phyloP scores from a whole-genome alignment of 805 yeast species.

The Spathaspora girioi region DNA sequence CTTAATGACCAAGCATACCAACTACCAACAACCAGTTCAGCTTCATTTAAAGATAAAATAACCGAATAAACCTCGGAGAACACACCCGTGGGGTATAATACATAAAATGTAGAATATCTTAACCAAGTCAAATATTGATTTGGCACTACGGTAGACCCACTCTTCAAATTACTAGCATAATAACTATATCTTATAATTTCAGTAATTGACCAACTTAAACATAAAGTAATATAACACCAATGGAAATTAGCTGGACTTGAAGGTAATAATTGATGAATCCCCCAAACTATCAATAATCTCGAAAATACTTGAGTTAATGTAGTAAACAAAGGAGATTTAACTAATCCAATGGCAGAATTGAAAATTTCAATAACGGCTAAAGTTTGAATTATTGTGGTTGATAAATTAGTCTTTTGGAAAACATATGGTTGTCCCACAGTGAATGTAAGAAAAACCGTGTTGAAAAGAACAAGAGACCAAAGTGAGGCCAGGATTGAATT shows the following conservation, averaged over 20 bases:
- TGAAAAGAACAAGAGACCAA: conserved; percentile 40
- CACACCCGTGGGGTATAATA: conserved; percentile 91
- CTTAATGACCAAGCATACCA: conserved; percentile 55
- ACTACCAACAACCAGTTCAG: conserved; percentile 47
- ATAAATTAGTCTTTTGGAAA: conserved; percentile 53
- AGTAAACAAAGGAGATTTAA: conserved; percentile 79
- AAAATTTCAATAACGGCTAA: conserved; percentile 77
- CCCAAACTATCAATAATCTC: conserved; percentile 76
- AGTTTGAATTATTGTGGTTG: conserved; percentile 68
- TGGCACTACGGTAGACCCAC: conserved; percentile 47
- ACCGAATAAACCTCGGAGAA: conserved; percentile 73
- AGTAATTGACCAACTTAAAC: conserved; percentile 89
- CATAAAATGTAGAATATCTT: conserved; percentile 78
- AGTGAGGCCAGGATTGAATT: conserved; percentile 40
- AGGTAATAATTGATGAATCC: conserved; percentile 76
- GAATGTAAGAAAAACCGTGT: conserved; percentile 30
- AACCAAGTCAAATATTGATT: conserved; percentile 52
- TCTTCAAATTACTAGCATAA: conserved; percentile 66
- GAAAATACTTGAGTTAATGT: conserved; percentile 87
- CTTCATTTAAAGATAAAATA: conserved; percentile 67
- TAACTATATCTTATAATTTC: conserved; percentile 86
- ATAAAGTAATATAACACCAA: conserved; percentile 63
- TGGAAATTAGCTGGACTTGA: conserved; percentile 57
- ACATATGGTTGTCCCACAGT: conserved; percentile 61
- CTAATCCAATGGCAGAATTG: conserved; percentile 76